Evolutionary conservation across 129 eudicot genomes (phyloP).

Genomic region (Lactuca saligna): DNA sequence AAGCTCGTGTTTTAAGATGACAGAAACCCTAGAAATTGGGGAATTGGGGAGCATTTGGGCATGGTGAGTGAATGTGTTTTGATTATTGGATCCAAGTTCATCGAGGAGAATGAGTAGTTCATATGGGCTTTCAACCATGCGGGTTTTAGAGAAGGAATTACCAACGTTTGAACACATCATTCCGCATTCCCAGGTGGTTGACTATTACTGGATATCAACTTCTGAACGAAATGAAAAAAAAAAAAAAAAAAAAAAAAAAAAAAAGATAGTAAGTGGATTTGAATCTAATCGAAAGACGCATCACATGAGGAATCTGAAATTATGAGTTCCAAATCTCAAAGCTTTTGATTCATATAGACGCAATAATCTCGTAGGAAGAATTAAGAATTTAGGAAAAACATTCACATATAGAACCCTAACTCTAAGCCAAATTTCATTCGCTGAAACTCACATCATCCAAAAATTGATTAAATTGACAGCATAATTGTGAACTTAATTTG

Average conservation of each 20-base stretch:
- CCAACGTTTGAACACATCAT: slow-evolving; percentile 57
- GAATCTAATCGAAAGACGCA: too few relatives aligned
- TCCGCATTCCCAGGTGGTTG: slow-evolving; percentile 66
- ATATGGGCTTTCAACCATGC: slow-evolving; percentile 29
- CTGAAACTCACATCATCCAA: neutral
- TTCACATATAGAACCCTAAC: neutral
- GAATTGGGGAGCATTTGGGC: slow-evolving; percentile 28
- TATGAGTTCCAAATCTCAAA: slow-evolving; percentile 2
- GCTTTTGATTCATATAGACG: neutral
- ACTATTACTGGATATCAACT: slow-evolving; percentile 22
- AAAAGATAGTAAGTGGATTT: neutral
- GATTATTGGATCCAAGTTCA: slow-evolving; percentile 31
- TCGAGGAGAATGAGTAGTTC: slow-evolving; percentile 32
- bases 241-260: neutral
- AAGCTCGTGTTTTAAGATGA: slow-evolving; percentile 47
- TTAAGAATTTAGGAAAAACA: neutral
- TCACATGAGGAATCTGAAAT: too few relatives aligned
- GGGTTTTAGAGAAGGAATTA: slow-evolving; percentile 28
- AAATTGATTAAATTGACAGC: neutral
- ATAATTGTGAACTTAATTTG: neutral
- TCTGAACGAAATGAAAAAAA: slow-evolving; percentile 30
- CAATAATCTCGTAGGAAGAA: neutral
- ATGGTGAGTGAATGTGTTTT: slow-evolving; percentile 24
- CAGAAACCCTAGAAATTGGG: slow-evolving; percentile 21
- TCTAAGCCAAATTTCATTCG: neutral